A percentile compares a stretch with the other conserved stretches of the same genome.
These are phyloP conservation scores for Mucor racemosus DNA, from an alignment of 371 early-diverging fungal species.

Conservation along the genomic window DNA sequence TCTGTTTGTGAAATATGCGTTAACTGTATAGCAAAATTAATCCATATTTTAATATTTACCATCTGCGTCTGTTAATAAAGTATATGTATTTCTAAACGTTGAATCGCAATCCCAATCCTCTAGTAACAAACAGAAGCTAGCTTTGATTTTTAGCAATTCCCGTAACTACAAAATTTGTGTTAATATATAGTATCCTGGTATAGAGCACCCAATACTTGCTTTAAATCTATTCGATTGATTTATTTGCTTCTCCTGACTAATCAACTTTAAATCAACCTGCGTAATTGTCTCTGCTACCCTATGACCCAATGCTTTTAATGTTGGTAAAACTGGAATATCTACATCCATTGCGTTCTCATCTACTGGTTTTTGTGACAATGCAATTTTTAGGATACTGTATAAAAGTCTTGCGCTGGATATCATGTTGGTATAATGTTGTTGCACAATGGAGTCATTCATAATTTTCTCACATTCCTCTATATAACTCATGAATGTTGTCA, in stretches of 20 bases:
- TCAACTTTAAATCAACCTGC: conserved; percentile 9
- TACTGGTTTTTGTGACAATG: neutral
- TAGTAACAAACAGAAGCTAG: conserved; percentile 25
- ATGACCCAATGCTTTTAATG: conserved; percentile 10
- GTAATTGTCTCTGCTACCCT: conserved; percentile 17
- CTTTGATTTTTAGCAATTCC: conserved; percentile 32
- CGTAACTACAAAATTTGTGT: conserved; percentile 11
- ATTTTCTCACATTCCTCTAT: conserved; percentile 20
- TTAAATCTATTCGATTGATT: neutral
- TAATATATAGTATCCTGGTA: neutral
- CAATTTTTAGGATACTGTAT: conserved; percentile 20
- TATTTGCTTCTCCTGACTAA: neutral
- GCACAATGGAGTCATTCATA: conserved; percentile 11
- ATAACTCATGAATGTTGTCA: conserved; percentile 8
- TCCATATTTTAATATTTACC: conserved; percentile 13
- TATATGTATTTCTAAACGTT: conserved; percentile 27
- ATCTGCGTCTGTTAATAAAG: conserved; percentile 18
- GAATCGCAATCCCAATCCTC: conserved; percentile 26
- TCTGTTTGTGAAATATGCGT: conserved; percentile 11
- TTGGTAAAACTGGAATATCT: conserved; percentile 13
- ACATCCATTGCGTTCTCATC: conserved; percentile 23
- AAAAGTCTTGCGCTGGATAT: conserved; percentile 28
- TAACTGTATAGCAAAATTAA: neutral
- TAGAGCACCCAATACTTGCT: neutral
- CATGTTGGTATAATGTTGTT: conserved; percentile 18